Evolutionary conservation across 73 alveolate species (phyloP).

Genomic region (Paramecium pentaurelia): DNA sequence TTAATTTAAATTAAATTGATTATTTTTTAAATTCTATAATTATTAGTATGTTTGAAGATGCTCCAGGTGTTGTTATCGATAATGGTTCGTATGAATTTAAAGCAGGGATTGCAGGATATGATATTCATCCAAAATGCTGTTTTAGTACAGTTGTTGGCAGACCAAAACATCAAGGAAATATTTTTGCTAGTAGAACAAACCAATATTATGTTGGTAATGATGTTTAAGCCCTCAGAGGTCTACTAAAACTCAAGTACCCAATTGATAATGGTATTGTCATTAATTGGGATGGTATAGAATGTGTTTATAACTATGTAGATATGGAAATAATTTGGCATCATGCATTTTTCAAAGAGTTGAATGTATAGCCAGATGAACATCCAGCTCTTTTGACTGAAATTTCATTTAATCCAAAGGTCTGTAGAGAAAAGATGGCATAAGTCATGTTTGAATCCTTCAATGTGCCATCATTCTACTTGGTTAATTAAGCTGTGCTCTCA

Average conservation of each 20-base stretch:
- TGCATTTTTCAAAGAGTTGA: slow-evolving; percentile 93
- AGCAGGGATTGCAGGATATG: slow-evolving; percentile 94
- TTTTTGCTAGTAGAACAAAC: slow-evolving; percentile 13
- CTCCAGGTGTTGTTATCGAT: slow-evolving; percentile 56
- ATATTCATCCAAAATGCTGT: slow-evolving; percentile 91
- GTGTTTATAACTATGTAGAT: slow-evolving; percentile 25
- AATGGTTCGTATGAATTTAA: slow-evolving; percentile 80
- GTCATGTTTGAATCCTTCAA: slow-evolving; percentile 96
- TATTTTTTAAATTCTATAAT: too few relatives aligned
- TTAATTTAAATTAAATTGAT: too few relatives aligned
- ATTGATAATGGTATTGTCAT: slow-evolving; percentile 91
- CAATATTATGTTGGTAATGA: too few relatives aligned
- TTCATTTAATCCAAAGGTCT: slow-evolving; percentile 75
- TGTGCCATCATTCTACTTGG: slow-evolving; percentile 68
- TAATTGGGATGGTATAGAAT: slow-evolving; percentile 83
- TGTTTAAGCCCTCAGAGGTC: background rate
- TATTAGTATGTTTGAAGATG: too few relatives aligned
- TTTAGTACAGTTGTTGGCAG: slow-evolving; percentile 95
- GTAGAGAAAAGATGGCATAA: slow-evolving; percentile 85
- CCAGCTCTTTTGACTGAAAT: slow-evolving; percentile 88
- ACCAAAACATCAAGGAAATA: slow-evolving; percentile 61
- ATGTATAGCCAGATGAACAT: slow-evolving; percentile 92
- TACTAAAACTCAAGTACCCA: slow-evolving; percentile 64
- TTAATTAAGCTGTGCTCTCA: slow-evolving; percentile 92
- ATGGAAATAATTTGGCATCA: slow-evolving; percentile 97